phyloP scores from a whole-genome alignment of 2,329 filamentous ascomycete species.

The Pseudogymnoascus sp. region DNA sequence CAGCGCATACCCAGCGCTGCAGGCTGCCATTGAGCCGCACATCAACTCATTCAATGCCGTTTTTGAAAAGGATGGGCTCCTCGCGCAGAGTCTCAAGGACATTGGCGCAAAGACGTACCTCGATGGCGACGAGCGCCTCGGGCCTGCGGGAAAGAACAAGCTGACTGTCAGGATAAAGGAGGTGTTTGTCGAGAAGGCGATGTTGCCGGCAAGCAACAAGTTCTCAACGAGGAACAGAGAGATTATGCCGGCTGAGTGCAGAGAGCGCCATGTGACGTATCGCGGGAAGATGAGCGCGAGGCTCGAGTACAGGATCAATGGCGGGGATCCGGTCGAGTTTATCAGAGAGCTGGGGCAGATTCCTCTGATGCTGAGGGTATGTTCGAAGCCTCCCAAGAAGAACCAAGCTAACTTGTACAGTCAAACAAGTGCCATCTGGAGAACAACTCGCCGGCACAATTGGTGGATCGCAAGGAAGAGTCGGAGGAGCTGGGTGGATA shows the following conservation, averaged over 20 bases:
- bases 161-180: slow-evolving; percentile 72
- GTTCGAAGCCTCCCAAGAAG: slow-evolving; percentile 13
- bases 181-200: slow-evolving; percentile 72
- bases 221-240: slow-evolving; percentile 69
- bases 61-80: slow-evolving; percentile 62
- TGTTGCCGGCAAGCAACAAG: slow-evolving; percentile 75
- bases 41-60: slow-evolving; percentile 93
- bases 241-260: slow-evolving; percentile 84
- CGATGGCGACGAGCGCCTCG: slow-evolving; percentile 64
- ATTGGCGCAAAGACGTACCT: slow-evolving; percentile 85
- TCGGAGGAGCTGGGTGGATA: slow-evolving; percentile 94
- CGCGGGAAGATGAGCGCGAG: slow-evolving; percentile 75
- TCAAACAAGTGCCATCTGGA: slow-evolving; percentile 88
- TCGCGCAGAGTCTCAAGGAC: slow-evolving; percentile 72
- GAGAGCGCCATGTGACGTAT: slow-evolving; percentile 89
- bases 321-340: slow-evolving; percentile 74
- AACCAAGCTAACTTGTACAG: slow-evolving; percentile 35
- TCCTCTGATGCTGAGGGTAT: slow-evolving; percentile 85
- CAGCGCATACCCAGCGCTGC: slow-evolving; percentile 78
- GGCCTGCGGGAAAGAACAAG: slow-evolving; percentile 56
- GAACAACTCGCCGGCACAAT: slow-evolving; percentile 68
- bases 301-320: slow-evolving; percentile 79
- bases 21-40: slow-evolving; percentile 80
- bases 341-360: slow-evolving; percentile 79
- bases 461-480: slow-evolving; percentile 86